These are phyloP conservation scores for Alternaria triticina DNA, from an alignment of 2,329 filamentous ascomycete genomes.

Conservation along the genomic window DNA sequence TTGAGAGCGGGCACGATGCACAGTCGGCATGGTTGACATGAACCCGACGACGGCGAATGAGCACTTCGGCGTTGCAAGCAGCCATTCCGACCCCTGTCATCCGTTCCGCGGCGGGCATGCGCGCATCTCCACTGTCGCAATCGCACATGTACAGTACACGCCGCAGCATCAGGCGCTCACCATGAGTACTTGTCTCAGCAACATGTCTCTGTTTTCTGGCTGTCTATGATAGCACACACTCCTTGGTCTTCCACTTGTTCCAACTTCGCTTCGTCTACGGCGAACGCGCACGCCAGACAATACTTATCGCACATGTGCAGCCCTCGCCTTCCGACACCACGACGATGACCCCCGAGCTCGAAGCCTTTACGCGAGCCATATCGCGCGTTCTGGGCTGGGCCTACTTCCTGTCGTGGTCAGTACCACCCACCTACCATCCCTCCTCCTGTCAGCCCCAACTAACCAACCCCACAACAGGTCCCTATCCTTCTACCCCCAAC, in stretches of 20 bases:
- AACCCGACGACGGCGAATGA: background rate
- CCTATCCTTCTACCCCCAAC: conserved; percentile 90
- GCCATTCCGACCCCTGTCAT: conserved; percentile 8
- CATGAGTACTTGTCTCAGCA: conserved; percentile 16
- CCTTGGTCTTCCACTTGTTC: background rate
- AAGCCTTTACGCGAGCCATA: conserved; percentile 40
- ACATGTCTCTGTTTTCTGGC: background rate
- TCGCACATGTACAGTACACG: conserved; percentile 17
- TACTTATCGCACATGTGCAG: conserved; percentile 6
- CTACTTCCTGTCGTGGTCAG: conserved; percentile 47
- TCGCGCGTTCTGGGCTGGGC: conserved; percentile 46
- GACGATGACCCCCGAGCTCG: conserved; percentile 18
- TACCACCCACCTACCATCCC: background rate
- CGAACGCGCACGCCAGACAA: background rate
- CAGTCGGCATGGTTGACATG: background rate
- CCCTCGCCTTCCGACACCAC: background rate
- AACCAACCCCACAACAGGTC: conserved; percentile 61
- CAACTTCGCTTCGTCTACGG: background rate
- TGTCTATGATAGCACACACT: background rate
- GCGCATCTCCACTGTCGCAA: conserved; percentile 9
- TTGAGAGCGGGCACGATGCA: background rate
- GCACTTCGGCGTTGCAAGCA: background rate
- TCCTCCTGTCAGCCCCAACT: background rate
- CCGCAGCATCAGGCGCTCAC: conserved; percentile 24
- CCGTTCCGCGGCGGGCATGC: conserved; percentile 1